Base-by-base conservation (phyloP, 352 stramenopile species). In the Elongisporangium prolatum region DNA sequence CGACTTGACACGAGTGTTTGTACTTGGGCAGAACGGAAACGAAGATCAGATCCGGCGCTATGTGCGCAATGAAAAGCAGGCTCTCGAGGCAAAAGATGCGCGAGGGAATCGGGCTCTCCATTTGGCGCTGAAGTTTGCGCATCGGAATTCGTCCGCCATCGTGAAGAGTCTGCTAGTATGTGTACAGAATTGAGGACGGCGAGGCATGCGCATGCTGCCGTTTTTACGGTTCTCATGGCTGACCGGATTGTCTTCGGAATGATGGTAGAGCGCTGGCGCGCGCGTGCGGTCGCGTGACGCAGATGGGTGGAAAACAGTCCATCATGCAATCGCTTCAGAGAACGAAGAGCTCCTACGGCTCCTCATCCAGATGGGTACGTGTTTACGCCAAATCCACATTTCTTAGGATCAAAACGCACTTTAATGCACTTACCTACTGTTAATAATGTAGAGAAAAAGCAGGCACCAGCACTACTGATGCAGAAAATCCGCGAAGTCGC, bases 51-150 rank as follows among this genome's bases (percentile, higher is more conserved):
- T 88, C 20, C 57, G 56, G 10, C 63, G 77, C 20, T 74, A 52
- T 40, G 52, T 88, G 9, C 37, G 60, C 9, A 28, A 18, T 57
- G 69, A 64, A 21, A 48, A n/a, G 21, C 24, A 80, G 3, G 64
- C 65, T 20, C 53, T 90, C 9, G 77, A 90, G 56, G 69, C 70
- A 22, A 69, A 74, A 52, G 80, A 90, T 58, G 49, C 24, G 13
- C 75, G 69, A 53, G 80, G 80, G 52, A 87, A 90, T 21, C 77
- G 80, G 17, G 76, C 77, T 38, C 59, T 90, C 38, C 80, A 88
- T 60, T 58, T 90, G 51, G 74, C 80, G 16, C 56, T 90, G 50
- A 90, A 90, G 62, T 84, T 90, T 62, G 70, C 74, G 21, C 77
- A 90, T 54, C 71, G 72, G 50, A 74, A 90, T 58, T 69, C 72